Evolutionary conservation across 768 basidiomycete species (phyloP).

Genomic region (Tylopilus sp.): DNA sequence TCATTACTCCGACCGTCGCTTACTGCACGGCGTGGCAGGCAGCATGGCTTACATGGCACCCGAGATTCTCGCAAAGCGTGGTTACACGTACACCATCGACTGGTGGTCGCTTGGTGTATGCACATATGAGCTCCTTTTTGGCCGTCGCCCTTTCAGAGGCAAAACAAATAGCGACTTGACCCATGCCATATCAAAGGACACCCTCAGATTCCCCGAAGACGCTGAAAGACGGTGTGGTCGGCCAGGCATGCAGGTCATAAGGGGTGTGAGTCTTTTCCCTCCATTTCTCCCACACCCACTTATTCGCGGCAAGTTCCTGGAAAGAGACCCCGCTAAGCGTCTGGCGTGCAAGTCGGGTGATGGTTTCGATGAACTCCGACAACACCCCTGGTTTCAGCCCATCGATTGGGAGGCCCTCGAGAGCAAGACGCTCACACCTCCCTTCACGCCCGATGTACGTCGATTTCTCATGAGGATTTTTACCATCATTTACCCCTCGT

Average conservation of each 20-base stretch:
- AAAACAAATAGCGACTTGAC: constrained; percentile 92
- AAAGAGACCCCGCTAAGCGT: constrained; percentile 77
- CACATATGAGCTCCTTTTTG: constrained; percentile 89
- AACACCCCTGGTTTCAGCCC: constrained; percentile 82
- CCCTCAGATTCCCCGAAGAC: constrained; percentile 87
- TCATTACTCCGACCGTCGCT: constrained; percentile 83
- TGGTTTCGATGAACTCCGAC: constrained; percentile 73
- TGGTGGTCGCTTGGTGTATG: constrained; percentile 98
- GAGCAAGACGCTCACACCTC: constrained; percentile 67
- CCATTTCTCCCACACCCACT: constrained; percentile 13
- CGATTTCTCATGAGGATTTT: not conserved
- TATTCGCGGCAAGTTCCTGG: constrained; percentile 61
- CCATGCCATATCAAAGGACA: constrained; percentile 86
- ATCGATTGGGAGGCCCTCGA: constrained; percentile 90
- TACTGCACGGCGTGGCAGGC: constrained; percentile 89
- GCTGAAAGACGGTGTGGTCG: constrained; percentile 75
- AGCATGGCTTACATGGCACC: constrained; percentile 99
- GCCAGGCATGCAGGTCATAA: constrained; percentile 73
- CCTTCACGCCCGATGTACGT: constrained; percentile 87
- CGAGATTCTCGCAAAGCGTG: constrained; percentile 86
- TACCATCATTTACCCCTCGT: not conserved
- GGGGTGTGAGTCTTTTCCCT: constrained; percentile 55
- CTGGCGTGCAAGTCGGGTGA: constrained; percentile 82
- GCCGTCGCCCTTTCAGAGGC: constrained; percentile 88
- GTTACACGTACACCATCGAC: constrained; percentile 92